A percentile compares a stretch with the other conserved stretches of the same genome.
Conservation (phyloP, 2,329 filamentous ascomycete genomes). For the Fusarium sp. region DNA sequence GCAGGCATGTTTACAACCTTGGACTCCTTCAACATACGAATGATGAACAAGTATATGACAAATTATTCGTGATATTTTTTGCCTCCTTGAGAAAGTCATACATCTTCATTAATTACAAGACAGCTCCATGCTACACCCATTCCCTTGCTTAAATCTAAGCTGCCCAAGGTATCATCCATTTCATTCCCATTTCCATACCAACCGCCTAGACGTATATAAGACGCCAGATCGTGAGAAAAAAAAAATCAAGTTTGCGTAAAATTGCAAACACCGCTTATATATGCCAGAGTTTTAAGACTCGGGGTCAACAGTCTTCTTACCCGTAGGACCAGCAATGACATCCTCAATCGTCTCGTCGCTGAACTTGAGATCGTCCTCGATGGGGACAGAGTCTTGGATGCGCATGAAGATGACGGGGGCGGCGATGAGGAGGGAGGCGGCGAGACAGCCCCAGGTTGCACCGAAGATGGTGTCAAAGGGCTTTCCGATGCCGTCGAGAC, state of each 20-base stretch:
- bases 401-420: slow-evolving; percentile 80
- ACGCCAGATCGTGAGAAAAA: slow-evolving; percentile 6
- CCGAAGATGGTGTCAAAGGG: slow-evolving; percentile 78
- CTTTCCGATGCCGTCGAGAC: slow-evolving; percentile 39
- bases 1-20: background rate
- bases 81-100: background rate
- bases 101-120: background rate
- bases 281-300: slow-evolving; percentile 22
- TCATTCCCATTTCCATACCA: background rate
- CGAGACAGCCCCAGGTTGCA: slow-evolving; percentile 77
- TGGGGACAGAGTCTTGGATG: slow-evolving; percentile 78
- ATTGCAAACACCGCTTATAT: background rate
- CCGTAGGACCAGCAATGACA: slow-evolving; percentile 53
- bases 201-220: background rate
- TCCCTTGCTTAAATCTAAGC: background rate
- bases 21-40: background rate
- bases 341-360: slow-evolving; percentile 85
- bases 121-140: background rate
- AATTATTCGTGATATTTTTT: background rate
- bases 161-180: background rate
- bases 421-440: slow-evolving; percentile 77
- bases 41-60: background rate
- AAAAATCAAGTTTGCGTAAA: slow-evolving; percentile 16
- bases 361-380: slow-evolving; percentile 87
- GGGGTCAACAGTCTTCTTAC: slow-evolving; percentile 29